phyloP scores from a whole-genome alignment of 2,329 filamentous ascomycete genomes.

The Fusarium setosum region DNA sequence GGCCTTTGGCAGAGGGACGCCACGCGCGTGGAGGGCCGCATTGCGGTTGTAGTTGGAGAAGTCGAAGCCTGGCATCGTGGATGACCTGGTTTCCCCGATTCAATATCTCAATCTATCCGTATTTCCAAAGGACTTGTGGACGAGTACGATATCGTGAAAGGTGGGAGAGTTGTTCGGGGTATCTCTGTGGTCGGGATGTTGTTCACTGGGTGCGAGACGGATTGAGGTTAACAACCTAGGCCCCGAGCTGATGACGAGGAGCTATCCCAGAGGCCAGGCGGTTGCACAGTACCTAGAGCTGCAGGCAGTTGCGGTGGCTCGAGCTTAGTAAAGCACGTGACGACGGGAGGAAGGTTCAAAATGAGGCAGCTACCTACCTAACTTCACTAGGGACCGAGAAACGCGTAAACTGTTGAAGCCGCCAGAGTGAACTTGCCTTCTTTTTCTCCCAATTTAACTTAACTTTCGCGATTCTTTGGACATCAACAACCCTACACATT shows the following conservation, averaged over 20 bases:
- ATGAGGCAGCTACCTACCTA: conserved; percentile 22
- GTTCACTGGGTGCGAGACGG: conserved; percentile 26
- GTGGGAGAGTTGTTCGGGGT: conserved; percentile 28
- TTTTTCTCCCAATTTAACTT: not conserved
- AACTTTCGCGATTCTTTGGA: not conserved
- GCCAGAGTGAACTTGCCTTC: not conserved
- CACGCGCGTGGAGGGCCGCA: conserved; percentile 91
- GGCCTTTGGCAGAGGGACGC: conserved; percentile 94
- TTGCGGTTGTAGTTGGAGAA: conserved; percentile 99
- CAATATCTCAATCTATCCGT: conserved; percentile 14
- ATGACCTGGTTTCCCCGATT: conserved; percentile 24
- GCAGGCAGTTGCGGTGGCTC: conserved; percentile 29
- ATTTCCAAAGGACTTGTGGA: not conserved
- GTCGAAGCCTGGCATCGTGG: conserved; percentile 94
- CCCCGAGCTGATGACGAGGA: conserved; percentile 63
- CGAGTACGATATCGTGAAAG: conserved; percentile 13
- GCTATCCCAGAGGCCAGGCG: conserved; percentile 29
- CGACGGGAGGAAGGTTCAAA: conserved; percentile 23
- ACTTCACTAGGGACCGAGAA: no score
- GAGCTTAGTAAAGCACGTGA: conserved; percentile 45
- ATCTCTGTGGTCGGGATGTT: conserved; percentile 38
- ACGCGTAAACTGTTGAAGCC: no score
- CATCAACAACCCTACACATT: conserved; percentile 8
- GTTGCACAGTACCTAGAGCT: conserved; percentile 25
- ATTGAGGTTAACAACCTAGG: conserved; percentile 43